These are phyloP conservation scores for Babesia divergens DNA, from an alignment of 169 alveolate genomes.

Conservation along the genomic window DNA sequence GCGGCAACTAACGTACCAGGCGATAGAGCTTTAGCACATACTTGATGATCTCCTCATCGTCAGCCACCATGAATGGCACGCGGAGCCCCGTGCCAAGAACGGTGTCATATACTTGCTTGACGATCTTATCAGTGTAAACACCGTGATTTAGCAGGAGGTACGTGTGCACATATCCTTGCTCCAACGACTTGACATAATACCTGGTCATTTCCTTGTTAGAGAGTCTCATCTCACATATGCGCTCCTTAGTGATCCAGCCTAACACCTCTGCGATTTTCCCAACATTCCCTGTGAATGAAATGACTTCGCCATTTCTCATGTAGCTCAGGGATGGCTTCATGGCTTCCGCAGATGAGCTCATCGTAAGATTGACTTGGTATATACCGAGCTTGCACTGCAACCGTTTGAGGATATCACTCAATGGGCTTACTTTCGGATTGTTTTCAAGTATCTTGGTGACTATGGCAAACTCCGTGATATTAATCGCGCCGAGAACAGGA, in stretches of 20 bases:
- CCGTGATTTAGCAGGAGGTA: conserved; percentile 9
- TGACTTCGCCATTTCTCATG: conserved; percentile 30
- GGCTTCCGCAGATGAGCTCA: conserved; percentile 15
- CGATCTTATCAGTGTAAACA: not conserved
- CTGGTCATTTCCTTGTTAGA: conserved; percentile 2
- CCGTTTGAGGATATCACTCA: not conserved
- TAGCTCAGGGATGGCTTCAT: conserved; percentile 53
- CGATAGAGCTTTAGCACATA: not conserved
- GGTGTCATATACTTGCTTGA: conserved; percentile 1
- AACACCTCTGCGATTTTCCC: conserved; percentile 23
- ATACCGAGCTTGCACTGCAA: conserved; percentile 49
- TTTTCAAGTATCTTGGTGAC: conserved; percentile 29
- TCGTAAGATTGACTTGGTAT: conserved; percentile 16
- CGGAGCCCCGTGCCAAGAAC: conserved; percentile 4
- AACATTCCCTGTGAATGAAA: conserved; percentile 8
- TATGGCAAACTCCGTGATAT: conserved; percentile 18
- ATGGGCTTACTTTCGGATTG: conserved; percentile 22
- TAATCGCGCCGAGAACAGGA: conserved; percentile 2
- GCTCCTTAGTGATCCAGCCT: conserved; percentile 45
- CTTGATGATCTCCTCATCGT: conserved; percentile 2
- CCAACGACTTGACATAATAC: conserved; percentile 14
- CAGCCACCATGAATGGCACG: conserved; percentile 9
- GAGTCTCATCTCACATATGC: conserved; percentile 44
- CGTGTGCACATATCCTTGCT: conserved; percentile 37
- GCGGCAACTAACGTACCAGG: not conserved